Conservation (phyloP, 2,329 filamentous ascomycete species). For the Colletotrichum horii region DNA sequence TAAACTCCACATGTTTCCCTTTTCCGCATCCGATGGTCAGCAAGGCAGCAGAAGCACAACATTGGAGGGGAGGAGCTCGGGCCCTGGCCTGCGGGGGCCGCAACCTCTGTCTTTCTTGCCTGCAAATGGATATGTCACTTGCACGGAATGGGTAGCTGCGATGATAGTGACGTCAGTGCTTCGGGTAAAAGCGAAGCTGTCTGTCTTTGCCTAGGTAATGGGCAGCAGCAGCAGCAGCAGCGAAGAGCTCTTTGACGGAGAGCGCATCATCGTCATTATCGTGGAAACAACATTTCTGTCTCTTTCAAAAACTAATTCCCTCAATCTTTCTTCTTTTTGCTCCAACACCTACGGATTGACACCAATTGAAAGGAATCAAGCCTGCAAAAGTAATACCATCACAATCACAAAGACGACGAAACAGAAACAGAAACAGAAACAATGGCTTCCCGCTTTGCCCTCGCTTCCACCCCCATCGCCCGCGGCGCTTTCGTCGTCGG, state of each 20-base stretch:
- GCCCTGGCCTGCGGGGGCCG: background rate
- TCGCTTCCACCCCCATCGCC: slow-evolving; percentile 27
- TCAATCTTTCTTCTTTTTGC: background rate
- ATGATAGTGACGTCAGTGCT: slow-evolving; percentile 6
- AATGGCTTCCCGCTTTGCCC: slow-evolving; percentile 32
- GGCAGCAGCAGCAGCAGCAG: background rate
- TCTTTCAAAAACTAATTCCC: background rate
- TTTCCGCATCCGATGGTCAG: background rate
- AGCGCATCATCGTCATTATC: background rate
- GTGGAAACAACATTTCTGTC: background rate
- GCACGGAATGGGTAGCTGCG: background rate
- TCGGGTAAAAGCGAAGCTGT: background rate
- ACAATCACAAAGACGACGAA: background rate
- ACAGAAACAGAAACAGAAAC: background rate
- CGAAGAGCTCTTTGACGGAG: background rate
- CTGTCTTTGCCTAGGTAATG: background rate
- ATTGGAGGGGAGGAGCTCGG: background rate
- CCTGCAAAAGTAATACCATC: background rate
- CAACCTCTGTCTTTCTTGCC: background rate
- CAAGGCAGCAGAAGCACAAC: background rate
- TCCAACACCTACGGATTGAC: background rate
- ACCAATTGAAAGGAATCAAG: background rate
- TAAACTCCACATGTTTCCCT: background rate
- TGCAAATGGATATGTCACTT: slow-evolving; percentile 7
- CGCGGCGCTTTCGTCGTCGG: slow-evolving; percentile 26